phyloP scores from a whole-genome alignment of 805 yeast species.

The Ogataea nonfermentans region DNA sequence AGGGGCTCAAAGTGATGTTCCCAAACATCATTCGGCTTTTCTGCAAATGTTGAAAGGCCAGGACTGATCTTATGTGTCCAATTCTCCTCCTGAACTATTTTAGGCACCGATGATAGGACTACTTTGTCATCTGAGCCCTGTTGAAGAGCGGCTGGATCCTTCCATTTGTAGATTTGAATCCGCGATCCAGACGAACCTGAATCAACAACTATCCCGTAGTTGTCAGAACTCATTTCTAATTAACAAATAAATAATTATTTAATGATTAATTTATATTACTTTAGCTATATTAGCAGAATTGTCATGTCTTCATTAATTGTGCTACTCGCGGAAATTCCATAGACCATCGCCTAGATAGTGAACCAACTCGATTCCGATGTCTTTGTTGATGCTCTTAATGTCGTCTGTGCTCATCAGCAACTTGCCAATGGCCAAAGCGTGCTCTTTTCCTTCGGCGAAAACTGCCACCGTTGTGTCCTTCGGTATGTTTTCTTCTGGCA shows the following conservation, averaged over 20 bases:
- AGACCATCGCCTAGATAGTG: conserved; percentile 89
- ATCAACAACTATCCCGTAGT: conserved; percentile 87
- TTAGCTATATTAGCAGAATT: background rate
- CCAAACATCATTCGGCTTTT: conserved; percentile 60
- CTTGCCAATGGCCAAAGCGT: conserved; percentile 88
- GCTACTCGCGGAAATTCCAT: conserved; percentile 50
- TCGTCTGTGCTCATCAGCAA: conserved; percentile 86
- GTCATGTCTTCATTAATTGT: conserved; percentile 6
- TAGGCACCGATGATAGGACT: conserved; percentile 60
- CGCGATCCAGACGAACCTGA: conserved; percentile 97
- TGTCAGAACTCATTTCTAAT: conserved; percentile 13
- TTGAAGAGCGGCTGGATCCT: conserved; percentile 42
- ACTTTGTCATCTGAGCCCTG: conserved; percentile 33
- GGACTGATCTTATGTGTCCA: conserved; percentile 80
- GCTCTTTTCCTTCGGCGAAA: conserved; percentile 90
- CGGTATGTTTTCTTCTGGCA: conserved; percentile 71
- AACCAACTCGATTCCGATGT: conserved; percentile 81
- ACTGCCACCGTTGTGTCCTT: conserved; percentile 74
- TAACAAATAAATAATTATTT: conserved; percentile 1
- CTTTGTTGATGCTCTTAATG: conserved; percentile 78
- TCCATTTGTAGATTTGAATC: conserved; percentile 80
- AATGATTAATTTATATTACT: conserved; percentile 1
- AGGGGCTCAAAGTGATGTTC: conserved; percentile 63
- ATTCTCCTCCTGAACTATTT: conserved; percentile 55
- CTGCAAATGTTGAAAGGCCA: conserved; percentile 73